Percentiles rank a stretch among this genome's conserved stretches.
Evolutionary conservation across 2,329 filamentous ascomycete species (phyloP).

Genomic region (Colletotrichum neosansevieriae): DNA sequence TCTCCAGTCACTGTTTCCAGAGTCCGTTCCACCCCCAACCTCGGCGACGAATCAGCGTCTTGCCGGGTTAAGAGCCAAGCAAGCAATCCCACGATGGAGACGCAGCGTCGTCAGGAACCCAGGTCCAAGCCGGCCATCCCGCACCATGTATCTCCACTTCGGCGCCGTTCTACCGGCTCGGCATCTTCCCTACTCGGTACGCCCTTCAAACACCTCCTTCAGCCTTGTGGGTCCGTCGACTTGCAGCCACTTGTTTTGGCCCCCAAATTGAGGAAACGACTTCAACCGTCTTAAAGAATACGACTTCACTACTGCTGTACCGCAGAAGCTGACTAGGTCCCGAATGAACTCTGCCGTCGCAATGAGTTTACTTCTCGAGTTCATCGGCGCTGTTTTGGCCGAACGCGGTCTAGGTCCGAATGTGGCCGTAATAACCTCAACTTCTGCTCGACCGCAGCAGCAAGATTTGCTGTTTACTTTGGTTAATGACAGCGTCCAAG

Average conservation of each 20-base stretch:
- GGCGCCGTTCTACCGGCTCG: conserved; percentile 34
- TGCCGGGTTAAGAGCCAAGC: background rate
- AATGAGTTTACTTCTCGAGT: too few species aligned
- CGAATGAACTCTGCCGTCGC: too few species aligned
- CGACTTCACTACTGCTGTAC: too few species aligned
- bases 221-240: conserved; percentile 37
- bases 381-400: too few species aligned
- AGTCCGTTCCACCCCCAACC: background rate
- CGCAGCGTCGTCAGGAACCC: conserved; percentile 24
- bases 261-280: background rate
- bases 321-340: too few species aligned
- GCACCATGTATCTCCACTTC: conserved; percentile 15
- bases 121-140: background rate
- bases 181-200: conserved; percentile 21
- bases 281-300: too few species aligned
- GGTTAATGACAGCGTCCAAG: too few species aligned
- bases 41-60: background rate
- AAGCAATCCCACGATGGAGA: background rate
- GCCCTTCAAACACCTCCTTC: conserved; percentile 9
- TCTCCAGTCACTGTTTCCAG: background rate
- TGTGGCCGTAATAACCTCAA: too few species aligned
- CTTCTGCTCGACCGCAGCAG: too few species aligned
- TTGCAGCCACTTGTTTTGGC: background rate
- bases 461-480: too few species aligned
- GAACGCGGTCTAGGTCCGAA: too few species aligned